phyloP scores from a whole-genome alignment of 345 rosid genomes.

The Noccaea caerulescens region DNA sequence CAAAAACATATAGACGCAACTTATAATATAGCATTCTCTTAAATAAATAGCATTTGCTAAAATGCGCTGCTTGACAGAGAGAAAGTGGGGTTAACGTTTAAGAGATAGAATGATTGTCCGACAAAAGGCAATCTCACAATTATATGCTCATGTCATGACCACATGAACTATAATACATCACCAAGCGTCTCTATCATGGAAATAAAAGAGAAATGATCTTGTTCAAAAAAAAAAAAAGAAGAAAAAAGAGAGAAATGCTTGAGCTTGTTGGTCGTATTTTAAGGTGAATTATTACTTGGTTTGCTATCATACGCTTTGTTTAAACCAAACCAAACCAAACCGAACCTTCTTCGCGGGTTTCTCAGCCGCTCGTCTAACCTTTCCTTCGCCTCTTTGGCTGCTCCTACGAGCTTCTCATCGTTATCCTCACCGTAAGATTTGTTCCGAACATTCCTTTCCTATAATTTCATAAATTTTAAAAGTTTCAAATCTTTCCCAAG shows the following conservation, averaged over 20 bases:
- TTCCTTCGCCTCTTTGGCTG: constrained; percentile 81
- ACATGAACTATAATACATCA: constrained; percentile 34
- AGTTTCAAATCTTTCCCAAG: background rate
- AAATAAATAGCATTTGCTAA: constrained; percentile 5
- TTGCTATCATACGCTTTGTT: constrained; percentile 17
- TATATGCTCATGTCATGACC: constrained; percentile 40
- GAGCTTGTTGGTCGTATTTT: constrained; percentile 31
- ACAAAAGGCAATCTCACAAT: constrained; percentile 34
- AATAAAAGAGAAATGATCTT: background rate
- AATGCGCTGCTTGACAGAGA: constrained; percentile 16
- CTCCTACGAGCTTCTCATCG: constrained; percentile 65
- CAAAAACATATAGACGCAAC: constrained; percentile 1
- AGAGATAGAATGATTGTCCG: constrained; percentile 18
- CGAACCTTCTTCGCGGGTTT: constrained; percentile 48
- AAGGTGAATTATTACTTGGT: constrained; percentile 5
- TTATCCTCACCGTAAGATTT: constrained; percentile 41
- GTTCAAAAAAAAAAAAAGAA: too few relatives aligned
- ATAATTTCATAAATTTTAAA: background rate
- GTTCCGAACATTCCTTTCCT: constrained; percentile 48
- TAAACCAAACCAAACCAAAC: constrained; percentile 12
- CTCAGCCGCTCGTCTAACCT: constrained; percentile 70
- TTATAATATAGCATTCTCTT: background rate
- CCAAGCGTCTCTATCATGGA: constrained; percentile 24
- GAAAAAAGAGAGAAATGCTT: background rate
- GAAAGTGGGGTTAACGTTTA: background rate